Conservation (phyloP, 2,329 filamentous ascomycete species). For the Xylariaceae sp. region DNA sequence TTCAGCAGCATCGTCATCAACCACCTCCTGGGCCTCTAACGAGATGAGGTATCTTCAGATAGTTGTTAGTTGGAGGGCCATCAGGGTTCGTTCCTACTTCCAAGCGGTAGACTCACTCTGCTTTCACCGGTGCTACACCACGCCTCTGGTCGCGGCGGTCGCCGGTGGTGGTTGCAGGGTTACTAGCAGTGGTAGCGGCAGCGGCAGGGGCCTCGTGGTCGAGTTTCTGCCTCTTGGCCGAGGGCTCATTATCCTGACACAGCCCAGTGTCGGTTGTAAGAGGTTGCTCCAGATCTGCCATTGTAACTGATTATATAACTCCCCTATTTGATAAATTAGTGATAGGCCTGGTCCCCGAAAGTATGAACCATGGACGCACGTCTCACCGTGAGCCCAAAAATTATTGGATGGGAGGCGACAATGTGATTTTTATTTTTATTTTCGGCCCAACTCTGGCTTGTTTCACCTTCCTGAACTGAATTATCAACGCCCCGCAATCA, state of each 20-base stretch:
- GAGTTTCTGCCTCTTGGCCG: conserved; percentile 56
- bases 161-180: too few relatives aligned
- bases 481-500: background rate
- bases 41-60: conserved; percentile 30
- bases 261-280: conserved; percentile 15
- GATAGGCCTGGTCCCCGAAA: too few relatives aligned
- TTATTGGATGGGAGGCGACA: too few relatives aligned
- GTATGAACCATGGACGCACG: too few relatives aligned
- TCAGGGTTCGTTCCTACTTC: too few relatives aligned
- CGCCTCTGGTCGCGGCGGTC: conserved; percentile 16
- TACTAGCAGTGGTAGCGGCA: too few relatives aligned
- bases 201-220: conserved; percentile 30
- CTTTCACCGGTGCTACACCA: conserved; percentile 34
- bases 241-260: conserved; percentile 36
- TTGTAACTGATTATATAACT: background rate
- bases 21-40: conserved; percentile 27
- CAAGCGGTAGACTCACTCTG: conserved; percentile 32
- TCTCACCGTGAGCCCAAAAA: too few relatives aligned
- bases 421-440: too few relatives aligned
- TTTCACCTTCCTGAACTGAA: background rate
- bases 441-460: too few relatives aligned
- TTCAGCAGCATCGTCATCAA: conserved; percentile 57
- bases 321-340: background rate
- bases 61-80: background rate
- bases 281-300: conserved; percentile 13